A percentile compares a stretch with the other conserved stretches of the same genome.
These are phyloP conservation scores for Coemansia sp. DNA, from an alignment of 192 early-diverging fungal species.

Conservation along the genomic window DNA sequence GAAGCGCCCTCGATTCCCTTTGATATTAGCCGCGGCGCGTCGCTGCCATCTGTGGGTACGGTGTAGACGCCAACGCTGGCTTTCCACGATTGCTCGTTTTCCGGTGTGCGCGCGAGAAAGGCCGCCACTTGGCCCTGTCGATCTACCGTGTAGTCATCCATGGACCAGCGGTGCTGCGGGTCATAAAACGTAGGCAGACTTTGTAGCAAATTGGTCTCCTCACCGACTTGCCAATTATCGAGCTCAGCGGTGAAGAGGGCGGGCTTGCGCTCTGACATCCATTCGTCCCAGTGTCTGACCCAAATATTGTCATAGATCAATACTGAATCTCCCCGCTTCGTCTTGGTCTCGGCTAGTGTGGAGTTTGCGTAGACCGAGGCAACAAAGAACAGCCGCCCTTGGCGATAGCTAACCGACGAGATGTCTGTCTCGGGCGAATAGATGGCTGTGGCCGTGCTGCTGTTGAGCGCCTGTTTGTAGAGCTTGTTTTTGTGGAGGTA, in stretches of 20 bases:
- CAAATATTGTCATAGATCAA: constrained; percentile 63
- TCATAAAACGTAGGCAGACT: constrained; percentile 16
- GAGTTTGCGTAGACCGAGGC: constrained; percentile 54
- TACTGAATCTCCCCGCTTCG: constrained; percentile 52
- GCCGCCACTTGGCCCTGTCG: constrained; percentile 60
- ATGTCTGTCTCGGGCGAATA: constrained; percentile 14
- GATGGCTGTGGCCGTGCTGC: constrained; percentile 9
- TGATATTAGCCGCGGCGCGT: constrained; percentile 40
- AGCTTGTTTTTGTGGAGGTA: constrained; percentile 24
- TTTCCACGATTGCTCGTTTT: constrained; percentile 58
- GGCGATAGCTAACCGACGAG: constrained; percentile 14
- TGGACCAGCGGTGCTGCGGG: constrained; percentile 42
- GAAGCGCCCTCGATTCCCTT: constrained; percentile 57
- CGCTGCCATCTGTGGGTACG: constrained; percentile 2
- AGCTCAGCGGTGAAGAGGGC: constrained; percentile 14
- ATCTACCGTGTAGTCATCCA: constrained; percentile 59
- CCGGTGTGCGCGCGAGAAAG: constrained; percentile 62
- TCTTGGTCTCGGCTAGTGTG: constrained; percentile 49
- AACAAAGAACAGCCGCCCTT: constrained; percentile 12
- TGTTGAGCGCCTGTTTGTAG: constrained; percentile 4
- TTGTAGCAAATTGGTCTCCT: constrained; percentile 21
- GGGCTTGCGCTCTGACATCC: constrained; percentile 47
- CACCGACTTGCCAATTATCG: background rate
- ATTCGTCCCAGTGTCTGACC: constrained; percentile 74
- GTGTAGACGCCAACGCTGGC: constrained; percentile 66